Percentiles rank a stretch among this genome's conserved stretches.
Conservation (phyloP, 2,329 filamentous ascomycete species). For the Alternaria dauci region DNA sequence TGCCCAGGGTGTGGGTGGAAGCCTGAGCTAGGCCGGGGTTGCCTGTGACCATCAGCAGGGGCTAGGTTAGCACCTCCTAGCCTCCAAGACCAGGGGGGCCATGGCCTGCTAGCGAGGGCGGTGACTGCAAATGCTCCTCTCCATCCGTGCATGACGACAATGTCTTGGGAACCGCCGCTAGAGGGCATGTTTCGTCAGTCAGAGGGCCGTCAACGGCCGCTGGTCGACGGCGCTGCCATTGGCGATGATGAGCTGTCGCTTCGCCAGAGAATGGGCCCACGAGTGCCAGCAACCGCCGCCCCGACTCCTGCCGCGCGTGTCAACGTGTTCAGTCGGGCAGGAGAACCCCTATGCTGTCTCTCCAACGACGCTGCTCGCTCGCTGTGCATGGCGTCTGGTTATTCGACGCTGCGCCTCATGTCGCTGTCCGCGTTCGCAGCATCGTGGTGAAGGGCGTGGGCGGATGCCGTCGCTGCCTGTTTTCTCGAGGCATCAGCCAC, state of each 20-base stretch:
- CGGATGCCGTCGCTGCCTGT: constrained; percentile 29
- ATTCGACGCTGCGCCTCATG: constrained; percentile 31
- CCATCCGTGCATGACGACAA: constrained; percentile 42
- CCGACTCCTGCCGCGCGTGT: constrained; percentile 30
- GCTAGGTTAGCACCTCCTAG: constrained; percentile 15
- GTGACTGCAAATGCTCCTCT: constrained; percentile 27
- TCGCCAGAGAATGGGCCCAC: constrained; percentile 8
- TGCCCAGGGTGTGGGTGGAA: constrained; percentile 32
- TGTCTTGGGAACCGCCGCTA: constrained; percentile 22
- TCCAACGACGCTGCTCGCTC: constrained; percentile 23
- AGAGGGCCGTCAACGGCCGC: constrained; percentile 32
- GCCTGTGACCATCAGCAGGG: constrained; percentile 29
- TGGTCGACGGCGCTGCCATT: constrained; percentile 25
- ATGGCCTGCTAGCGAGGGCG: constrained; percentile 38
- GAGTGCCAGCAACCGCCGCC: constrained; percentile 38
- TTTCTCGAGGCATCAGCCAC: constrained; percentile 25
- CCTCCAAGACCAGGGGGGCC: constrained; percentile 23
- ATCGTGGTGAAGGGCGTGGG: constrained; percentile 13
- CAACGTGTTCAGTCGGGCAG: constrained; percentile 24
- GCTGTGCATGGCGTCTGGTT: constrained; percentile 11
- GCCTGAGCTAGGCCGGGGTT: constrained; percentile 33
- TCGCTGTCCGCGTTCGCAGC: constrained; percentile 28
- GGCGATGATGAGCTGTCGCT: constrained; percentile 20
- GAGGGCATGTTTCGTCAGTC: constrained; percentile 31
- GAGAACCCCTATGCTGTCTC: constrained; percentile 11